phyloP scores from a whole-genome alignment of 2,329 filamentous ascomycete genomes.

The Dothideomycetes sp. region DNA sequence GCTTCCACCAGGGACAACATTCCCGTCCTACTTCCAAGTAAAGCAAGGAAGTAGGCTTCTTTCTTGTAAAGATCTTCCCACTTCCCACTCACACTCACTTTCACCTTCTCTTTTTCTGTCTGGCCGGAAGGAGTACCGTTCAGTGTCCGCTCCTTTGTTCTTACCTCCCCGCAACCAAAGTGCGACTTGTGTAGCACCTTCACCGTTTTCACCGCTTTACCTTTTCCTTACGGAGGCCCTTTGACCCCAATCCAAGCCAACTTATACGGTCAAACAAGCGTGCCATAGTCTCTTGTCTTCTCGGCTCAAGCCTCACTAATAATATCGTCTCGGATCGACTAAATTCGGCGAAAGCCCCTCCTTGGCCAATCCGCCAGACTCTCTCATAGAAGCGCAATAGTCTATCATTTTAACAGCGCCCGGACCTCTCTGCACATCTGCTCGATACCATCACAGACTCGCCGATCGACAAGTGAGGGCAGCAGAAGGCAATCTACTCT shows the following conservation, averaged over 20 bases:
- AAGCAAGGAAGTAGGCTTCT: neutral
- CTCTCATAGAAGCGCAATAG: too few relatives aligned
- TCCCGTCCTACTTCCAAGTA: neutral
- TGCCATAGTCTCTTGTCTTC: too few relatives aligned
- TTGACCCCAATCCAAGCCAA: neutral
- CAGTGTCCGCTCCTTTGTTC: neutral
- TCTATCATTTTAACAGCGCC: too few relatives aligned
- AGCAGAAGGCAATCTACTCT: too few relatives aligned
- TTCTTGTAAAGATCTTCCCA: neutral
- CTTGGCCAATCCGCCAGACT: too few relatives aligned
- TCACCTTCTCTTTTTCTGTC: neutral
- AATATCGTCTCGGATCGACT: too few relatives aligned
- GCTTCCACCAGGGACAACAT: neutral
- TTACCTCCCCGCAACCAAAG: neutral
- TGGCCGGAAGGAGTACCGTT: neutral
- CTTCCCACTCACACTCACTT: neutral
- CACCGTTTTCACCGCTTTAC: neutral
- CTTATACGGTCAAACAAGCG: too few relatives aligned
- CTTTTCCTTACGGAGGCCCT: neutral
- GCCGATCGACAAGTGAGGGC: too few relatives aligned
- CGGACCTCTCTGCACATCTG: too few relatives aligned
- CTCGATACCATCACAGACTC: too few relatives aligned
- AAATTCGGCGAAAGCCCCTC: too few relatives aligned
- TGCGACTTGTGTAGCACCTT: neutral
- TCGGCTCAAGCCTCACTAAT: too few relatives aligned